Evolutionary conservation across 2,329 filamentous ascomycete species (phyloP).

Genomic region (Raffaelea arxii): DNA sequence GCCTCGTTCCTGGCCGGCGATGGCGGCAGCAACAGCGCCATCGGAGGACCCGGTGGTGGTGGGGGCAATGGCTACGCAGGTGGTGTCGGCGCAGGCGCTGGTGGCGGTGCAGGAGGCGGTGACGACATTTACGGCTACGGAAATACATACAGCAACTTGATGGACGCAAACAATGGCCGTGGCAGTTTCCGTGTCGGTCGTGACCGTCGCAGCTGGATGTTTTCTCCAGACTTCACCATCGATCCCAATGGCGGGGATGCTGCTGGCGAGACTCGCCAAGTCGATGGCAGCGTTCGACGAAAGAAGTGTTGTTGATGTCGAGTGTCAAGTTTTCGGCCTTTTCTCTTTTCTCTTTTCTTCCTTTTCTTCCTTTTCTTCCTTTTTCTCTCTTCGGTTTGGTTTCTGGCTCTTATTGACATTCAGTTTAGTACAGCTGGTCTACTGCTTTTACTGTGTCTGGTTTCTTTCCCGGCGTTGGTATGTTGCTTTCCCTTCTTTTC

Average conservation of each 20-base stretch:
- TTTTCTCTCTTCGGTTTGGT: not conserved
- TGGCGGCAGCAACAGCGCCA: slow-evolving; percentile 6
- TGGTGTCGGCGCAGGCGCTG: slow-evolving; percentile 6
- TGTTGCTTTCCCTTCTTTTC: no score
- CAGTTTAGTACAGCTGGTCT: no score
- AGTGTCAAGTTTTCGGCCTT: not conserved
- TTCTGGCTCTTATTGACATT: not conserved
- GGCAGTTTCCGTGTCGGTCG: slow-evolving; percentile 48
- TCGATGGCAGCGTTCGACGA: not conserved
- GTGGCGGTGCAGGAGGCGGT: slow-evolving; percentile 4
- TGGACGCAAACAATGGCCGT: slow-evolving; percentile 36
- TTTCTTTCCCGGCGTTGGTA: no score
- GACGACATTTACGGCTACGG: slow-evolving; percentile 8
- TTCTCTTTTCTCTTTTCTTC: not conserved
- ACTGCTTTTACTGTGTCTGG: no score
- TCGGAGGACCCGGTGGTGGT: not conserved
- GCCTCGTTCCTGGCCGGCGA: slow-evolving; percentile 16
- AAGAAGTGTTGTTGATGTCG: slow-evolving; percentile 11
- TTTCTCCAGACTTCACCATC: slow-evolving; percentile 42
- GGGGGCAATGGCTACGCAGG: slow-evolving; percentile 5
- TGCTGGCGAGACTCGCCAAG: slow-evolving; percentile 3
- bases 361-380: not conserved
- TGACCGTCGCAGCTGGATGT: slow-evolving; percentile 50
- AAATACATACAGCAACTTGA: slow-evolving; percentile 28
- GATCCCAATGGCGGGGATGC: slow-evolving; percentile 26